Base-by-base conservation (phyloP, 257 asterid species). In the Oldenlandia corymbosa region DNA sequence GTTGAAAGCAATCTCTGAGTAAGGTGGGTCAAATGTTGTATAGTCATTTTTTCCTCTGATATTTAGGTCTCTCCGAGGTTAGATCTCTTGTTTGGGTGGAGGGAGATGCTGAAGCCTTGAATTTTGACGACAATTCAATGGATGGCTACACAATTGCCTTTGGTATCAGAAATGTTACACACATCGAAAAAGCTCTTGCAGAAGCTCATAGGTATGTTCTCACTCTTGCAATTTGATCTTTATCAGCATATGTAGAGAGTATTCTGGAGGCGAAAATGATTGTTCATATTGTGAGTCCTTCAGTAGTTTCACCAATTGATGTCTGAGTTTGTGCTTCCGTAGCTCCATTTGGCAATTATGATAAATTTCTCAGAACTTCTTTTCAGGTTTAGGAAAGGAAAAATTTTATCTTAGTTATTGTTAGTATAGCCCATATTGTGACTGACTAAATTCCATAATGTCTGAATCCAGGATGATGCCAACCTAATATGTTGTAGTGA, bases 131-230 rank as follows among this genome's bases (percentile, higher is more conserved):
- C 61, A 55, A 75, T 46, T 79, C 91, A 11, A 89, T 92, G 97
- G 99, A 92, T 68, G 96, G 95, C 66, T 92, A 89, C 75, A 92
- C 99, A 56, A 85, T 92, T 75, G 99, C 97, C 78, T 89, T 92
- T 76, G 99, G 99, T 58, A 89, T 92, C 68, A 85, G 99, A 80
- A 92, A 92, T 64, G 99, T 87, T 41, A 92, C 94, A 10, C 97
- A 89, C 64, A 89, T 89, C 62, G 97, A 92, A 68, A 92, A 87
- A 75, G 95, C 76, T 68, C 94, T 92, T 60, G 75, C 85, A 17
- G 99, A 92, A 85, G 97, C 99, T 75, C 73, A 83, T 80, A 92
- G 96, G 99, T 85, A 67, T 58, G 55, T 58, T 16, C 41, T 24
- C 8, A n/a, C 27, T 24, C n/a, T n/a, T 24, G n/a, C n/a, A n/a